Percentiles rank a stretch among this genome's conserved stretches.
Conservation (phyloP, 2,329 filamentous ascomycete genomes). For the Diplodia seriata region DNA sequence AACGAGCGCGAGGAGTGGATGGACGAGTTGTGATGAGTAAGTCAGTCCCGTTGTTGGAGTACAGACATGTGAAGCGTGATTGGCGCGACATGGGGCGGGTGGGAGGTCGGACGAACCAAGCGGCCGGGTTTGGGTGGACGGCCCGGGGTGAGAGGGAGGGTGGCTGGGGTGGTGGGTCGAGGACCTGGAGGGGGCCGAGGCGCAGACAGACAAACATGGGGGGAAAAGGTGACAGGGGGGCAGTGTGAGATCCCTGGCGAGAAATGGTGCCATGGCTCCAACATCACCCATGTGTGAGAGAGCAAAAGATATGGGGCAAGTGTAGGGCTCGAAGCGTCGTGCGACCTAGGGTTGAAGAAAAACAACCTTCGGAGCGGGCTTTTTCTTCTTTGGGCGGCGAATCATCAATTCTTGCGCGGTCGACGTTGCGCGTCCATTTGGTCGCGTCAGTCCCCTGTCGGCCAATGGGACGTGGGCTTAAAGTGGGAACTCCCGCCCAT, state of each 20-base stretch:
- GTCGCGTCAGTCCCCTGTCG: not conserved
- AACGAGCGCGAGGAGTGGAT: not conserved
- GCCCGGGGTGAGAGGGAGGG: not conserved
- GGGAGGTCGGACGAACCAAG: slow-evolving; percentile 2
- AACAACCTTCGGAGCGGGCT: not conserved
- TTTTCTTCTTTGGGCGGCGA: not conserved
- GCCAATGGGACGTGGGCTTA: slow-evolving; percentile 10
- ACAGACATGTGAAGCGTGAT: not conserved
- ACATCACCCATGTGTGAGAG: too few relatives aligned
- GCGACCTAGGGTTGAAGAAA: not conserved
- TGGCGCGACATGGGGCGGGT: not conserved
- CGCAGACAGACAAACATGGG: too few relatives aligned
- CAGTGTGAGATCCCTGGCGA: not conserved
- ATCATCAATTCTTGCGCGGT: not conserved
- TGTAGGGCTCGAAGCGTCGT: not conserved
- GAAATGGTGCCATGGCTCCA: not conserved
- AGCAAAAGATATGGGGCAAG: not conserved
- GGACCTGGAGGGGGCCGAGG: too few relatives aligned
- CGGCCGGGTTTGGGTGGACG: not conserved
- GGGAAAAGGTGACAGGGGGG: not conserved
- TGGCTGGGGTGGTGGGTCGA: not conserved
- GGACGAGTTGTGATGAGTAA: not conserved
- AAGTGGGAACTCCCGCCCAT: slow-evolving; percentile 12
- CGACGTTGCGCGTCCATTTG: not conserved
- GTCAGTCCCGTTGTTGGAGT: not conserved